Conservation (phyloP, 225 moss, liverwort and hornwort species). For the Antitrichia curtipendula region DNA sequence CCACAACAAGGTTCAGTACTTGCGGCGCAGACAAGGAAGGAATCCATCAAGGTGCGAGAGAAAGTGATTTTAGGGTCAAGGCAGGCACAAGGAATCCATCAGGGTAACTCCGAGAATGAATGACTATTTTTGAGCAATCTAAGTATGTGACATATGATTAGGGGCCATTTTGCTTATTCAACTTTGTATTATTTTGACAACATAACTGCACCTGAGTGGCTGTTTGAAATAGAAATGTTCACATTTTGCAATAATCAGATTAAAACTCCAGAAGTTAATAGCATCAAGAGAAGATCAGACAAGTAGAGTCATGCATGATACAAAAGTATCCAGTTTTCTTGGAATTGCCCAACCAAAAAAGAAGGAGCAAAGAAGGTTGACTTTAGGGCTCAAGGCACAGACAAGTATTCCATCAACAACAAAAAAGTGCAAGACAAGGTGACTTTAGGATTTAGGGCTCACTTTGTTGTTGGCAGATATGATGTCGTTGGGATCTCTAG, state of each 20-base stretch:
- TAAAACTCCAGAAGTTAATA: background rate
- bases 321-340: background rate
- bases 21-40: background rate
- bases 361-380: background rate
- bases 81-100: background rate
- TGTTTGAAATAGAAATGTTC: background rate
- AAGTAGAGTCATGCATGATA: background rate
- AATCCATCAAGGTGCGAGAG: background rate
- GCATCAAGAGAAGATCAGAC: background rate
- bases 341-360: background rate
- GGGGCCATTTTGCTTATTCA: background rate
- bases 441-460: background rate
- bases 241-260: background rate
- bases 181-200: background rate
- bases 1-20: background rate
- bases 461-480: constrained; percentile 88
- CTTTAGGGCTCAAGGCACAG: background rate
- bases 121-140: background rate
- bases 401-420: background rate
- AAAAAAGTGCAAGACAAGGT: background rate
- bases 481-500: constrained; percentile 58
- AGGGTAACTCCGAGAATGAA: background rate
- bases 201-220: background rate
- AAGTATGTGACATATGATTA: too few species aligned
- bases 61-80: background rate